Conservation (phyloP, 2,329 filamentous ascomycete genomes). For the Sporothrix luriei region DNA sequence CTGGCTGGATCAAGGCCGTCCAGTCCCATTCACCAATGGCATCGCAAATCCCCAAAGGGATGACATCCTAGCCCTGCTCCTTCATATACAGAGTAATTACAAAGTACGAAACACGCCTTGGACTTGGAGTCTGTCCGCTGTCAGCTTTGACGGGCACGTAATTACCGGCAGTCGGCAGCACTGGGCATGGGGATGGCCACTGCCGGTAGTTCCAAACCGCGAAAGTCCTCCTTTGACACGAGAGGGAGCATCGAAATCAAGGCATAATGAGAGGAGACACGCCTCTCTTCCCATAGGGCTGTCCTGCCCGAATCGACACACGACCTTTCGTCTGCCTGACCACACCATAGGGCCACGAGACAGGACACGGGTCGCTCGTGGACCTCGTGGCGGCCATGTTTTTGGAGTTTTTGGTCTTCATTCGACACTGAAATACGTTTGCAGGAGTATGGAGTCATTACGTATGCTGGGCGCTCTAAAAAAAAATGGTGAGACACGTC, state of each 20-base stretch:
- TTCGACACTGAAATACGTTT: background rate
- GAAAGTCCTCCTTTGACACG: background rate
- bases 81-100: background rate
- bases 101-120: no score
- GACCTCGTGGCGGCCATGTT: conserved; percentile 22
- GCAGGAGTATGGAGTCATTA: no score
- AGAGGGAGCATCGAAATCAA: background rate
- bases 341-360: conserved; percentile 11
- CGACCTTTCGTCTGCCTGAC: background rate
- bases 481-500: conserved; percentile 18
- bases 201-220: conserved; percentile 5
- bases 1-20: background rate
- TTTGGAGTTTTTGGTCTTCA: background rate
- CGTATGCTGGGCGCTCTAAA: background rate
- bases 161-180: background rate
- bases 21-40: conserved; percentile 15
- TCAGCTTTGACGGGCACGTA: background rate
- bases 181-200: background rate
- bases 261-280: no score
- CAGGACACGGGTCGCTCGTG: background rate
- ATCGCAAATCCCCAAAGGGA: conserved; percentile 5
- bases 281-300: background rate
- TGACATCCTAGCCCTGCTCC: background rate
- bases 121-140: background rate
- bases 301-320: background rate